A percentile compares a stretch with the other conserved stretches of the same genome.
phyloP scores from a whole-genome alignment of 495 filamentous ascomycete genomes.

The Penicillium goetzii region DNA sequence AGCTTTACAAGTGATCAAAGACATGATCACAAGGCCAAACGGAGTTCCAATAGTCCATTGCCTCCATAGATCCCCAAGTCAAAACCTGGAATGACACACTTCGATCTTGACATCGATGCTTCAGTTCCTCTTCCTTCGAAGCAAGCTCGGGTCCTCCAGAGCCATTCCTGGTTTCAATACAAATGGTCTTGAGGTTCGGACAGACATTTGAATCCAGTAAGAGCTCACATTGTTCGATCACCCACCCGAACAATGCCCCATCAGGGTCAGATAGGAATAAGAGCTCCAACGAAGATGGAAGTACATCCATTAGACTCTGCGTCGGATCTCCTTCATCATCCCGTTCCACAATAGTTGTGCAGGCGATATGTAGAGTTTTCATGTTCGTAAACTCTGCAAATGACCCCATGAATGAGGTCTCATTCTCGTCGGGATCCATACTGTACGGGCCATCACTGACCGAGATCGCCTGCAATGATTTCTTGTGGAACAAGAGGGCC shows the following conservation, averaged over 20 bases:
- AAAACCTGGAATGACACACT: not conserved
- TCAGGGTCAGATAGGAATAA: not conserved
- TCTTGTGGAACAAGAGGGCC: not conserved
- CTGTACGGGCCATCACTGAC: not conserved
- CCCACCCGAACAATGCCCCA: not conserved
- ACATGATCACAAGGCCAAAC: not conserved
- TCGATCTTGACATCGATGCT: not conserved
- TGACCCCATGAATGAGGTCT: not conserved
- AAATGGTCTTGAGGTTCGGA: not conserved
- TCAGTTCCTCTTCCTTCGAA: not conserved
- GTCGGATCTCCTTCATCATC: not conserved
- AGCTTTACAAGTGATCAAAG: not conserved
- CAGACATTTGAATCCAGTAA: conserved; percentile 1
- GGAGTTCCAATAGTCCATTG: not conserved
- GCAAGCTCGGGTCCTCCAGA: not conserved
- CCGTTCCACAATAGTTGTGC: not conserved
- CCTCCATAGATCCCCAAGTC: not conserved
- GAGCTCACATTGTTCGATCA: not conserved
- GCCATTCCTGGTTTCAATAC: not conserved
- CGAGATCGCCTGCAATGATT: not conserved
- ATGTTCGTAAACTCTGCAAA: conserved; percentile 4
- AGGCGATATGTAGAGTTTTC: not conserved
- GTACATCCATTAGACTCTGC: not conserved
- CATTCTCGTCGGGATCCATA: not conserved
- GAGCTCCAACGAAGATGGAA: not conserved